Percentiles rank a stretch among this genome's conserved stretches.
phyloP scores from a whole-genome alignment of 768 basidiomycete genomes.

The Podaxis carcinomalis region DNA sequence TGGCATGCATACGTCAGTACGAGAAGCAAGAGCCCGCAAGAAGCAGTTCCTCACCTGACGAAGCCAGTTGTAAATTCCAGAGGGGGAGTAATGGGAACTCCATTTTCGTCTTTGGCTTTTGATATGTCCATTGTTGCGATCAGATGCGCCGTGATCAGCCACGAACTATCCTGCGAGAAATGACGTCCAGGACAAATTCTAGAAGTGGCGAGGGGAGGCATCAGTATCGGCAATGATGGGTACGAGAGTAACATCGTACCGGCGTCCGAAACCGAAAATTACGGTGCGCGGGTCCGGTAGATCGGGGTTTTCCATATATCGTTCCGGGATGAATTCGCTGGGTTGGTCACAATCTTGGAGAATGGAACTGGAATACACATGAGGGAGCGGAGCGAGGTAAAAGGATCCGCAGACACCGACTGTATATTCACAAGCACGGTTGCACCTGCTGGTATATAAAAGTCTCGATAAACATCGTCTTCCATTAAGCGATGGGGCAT shows the following conservation, averaged over 20 bases:
- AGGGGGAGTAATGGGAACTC: conserved; percentile 32
- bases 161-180: conserved; percentile 46
- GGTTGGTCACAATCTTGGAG: conserved; percentile 42
- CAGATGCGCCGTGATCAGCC: conserved; percentile 40
- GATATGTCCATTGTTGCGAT: conserved; percentile 42
- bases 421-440: conserved; percentile 40
- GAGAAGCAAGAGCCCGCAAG: background rate
- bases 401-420: conserved; percentile 23
- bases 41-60: conserved; percentile 34
- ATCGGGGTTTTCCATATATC: conserved; percentile 36
- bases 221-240: background rate
- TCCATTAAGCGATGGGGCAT: conserved; percentile 49
- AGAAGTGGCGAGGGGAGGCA: conserved; percentile 6
- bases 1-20: background rate
- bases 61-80: conserved; percentile 39
- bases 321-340: conserved; percentile 43
- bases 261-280: conserved; percentile 56
- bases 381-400: background rate
- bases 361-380: conserved; percentile 29
- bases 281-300: conserved; percentile 43
- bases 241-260: conserved; percentile 26
- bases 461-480: conserved; percentile 44
- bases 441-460: conserved; percentile 41
- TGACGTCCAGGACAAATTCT: conserved; percentile 54
- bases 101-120: conserved; percentile 36